A percentile compares a stretch with the other conserved stretches of the same genome.
Evolutionary conservation across 169 alveolate species (phyloP).

Genomic region (Miamiensis avidus): DNA sequence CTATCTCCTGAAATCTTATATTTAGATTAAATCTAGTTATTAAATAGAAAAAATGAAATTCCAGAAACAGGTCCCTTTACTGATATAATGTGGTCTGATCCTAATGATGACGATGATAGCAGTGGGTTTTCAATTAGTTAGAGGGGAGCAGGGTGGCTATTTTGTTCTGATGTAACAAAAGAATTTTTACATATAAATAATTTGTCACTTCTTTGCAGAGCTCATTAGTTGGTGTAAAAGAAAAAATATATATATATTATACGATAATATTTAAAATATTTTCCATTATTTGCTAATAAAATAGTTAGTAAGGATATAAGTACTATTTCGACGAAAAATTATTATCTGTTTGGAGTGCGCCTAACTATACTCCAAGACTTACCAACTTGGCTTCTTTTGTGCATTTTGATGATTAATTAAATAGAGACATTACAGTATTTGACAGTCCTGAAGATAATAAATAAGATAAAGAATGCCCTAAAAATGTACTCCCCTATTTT

Average conservation of each 20-base stretch:
- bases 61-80: constrained; percentile 87
- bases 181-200: constrained; percentile 72
- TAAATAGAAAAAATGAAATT: constrained; percentile 78
- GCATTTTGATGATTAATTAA: background rate
- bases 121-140: constrained; percentile 67
- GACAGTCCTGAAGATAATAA: background rate
- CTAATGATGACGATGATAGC: constrained; percentile 63
- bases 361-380: constrained; percentile 79
- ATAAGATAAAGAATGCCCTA: background rate
- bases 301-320: constrained; percentile 77
- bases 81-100: constrained; percentile 90
- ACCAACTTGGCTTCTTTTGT: background rate
- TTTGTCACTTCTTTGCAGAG: constrained; percentile 66
- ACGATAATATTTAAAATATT: too few species aligned
- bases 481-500: background rate
- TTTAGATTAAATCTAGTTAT: constrained; percentile 62
- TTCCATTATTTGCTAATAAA: too few species aligned
- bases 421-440: too few species aligned
- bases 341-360: constrained; percentile 89
- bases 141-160: constrained; percentile 88
- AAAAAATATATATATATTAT: too few species aligned
- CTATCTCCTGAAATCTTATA: constrained; percentile 76
- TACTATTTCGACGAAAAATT: constrained; percentile 70
- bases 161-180: constrained; percentile 77
- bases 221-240: constrained; percentile 76